Base-by-base conservation (phyloP, 331 rosid genomes). In the Stylosanthes scabra region DNA sequence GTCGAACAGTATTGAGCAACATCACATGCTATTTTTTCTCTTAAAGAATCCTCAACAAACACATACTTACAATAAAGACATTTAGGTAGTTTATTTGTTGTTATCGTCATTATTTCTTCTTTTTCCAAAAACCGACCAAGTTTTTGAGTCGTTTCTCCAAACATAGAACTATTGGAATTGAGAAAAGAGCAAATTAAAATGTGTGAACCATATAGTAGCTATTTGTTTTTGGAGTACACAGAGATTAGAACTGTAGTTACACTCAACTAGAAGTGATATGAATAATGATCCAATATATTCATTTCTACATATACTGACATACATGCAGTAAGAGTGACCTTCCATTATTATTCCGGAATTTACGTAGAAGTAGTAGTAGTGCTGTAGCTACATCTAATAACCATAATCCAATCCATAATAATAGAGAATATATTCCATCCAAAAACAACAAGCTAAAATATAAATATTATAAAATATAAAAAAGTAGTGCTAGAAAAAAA, bases 371-470 rank as follows among this genome's bases (percentile, higher is more conserved):
- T 31, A 3, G 9, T 15, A 72, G 31, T 2, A 58, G 11, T 34
- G 40, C 72, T 64, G 78, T 65, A 47, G 74, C 62, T 47, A 65
- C 83, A 56, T 58, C 37, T 4, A 31, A 4, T 2, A 29, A 2
- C 37, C 37, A 31, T 31, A 31, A 31, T 34, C n/a, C n/a, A n/a
- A n/a, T n/a, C 4, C 4, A 34, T 66, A 47, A 78, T 47, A 72
- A 66, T 72, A 15, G 63, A 71, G 78, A 78, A 78, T 78, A 71
- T 78, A 58, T 78, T 78, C 78, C 78, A 57, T 40, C 63, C 78
- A 71, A 71, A 63, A 57, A 34, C 39, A 4, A 34, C 3, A 25
- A 20, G 1, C 25, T 20, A 52, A 11, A 50, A 11, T 52, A n/a
- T 11, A 62, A 20, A 20, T 20, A 20, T 20, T 20, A 20, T 20